Evolutionary conservation across 1,284 basidiomycete species (phyloP).

Genomic region (Lignosus rhinocerotis): DNA sequence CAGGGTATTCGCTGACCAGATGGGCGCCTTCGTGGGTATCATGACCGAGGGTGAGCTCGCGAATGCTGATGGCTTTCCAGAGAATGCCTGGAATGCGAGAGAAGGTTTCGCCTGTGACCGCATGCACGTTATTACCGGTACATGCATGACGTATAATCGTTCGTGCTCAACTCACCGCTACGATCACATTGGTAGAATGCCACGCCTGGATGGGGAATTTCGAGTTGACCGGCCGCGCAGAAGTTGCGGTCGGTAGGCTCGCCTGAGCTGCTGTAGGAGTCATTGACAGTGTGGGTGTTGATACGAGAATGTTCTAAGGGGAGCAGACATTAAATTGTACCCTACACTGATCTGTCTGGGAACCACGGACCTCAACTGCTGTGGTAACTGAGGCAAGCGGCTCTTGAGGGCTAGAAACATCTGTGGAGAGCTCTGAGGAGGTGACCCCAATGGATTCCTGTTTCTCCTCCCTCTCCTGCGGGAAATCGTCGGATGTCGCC

Average conservation of each 20-base stretch:
- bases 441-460: neutral
- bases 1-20: conserved; percentile 7
- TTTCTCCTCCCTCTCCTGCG: neutral
- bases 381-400: neutral
- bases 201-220: conserved; percentile 1
- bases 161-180: conserved; percentile 8
- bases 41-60: neutral
- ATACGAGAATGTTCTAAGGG: no score
- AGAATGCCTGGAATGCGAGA: conserved; percentile 29
- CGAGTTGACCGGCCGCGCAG: neutral
- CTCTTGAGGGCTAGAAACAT: neutral
- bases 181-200: conserved; percentile 3
- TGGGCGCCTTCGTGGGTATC: neutral
- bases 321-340: no score
- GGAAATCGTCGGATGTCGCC: neutral
- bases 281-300: neutral
- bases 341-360: no score
- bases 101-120: conserved; percentile 28
- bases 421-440: neutral
- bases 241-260: neutral
- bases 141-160: neutral
- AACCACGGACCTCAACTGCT: no score
- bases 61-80: conserved; percentile 19
- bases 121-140: neutral
- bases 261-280: neutral